Percentiles rank a stretch among this genome's conserved stretches.
phyloP scores from a whole-genome alignment of 2,329 filamentous ascomycete genomes.

The Trichoderma simmonsii region DNA sequence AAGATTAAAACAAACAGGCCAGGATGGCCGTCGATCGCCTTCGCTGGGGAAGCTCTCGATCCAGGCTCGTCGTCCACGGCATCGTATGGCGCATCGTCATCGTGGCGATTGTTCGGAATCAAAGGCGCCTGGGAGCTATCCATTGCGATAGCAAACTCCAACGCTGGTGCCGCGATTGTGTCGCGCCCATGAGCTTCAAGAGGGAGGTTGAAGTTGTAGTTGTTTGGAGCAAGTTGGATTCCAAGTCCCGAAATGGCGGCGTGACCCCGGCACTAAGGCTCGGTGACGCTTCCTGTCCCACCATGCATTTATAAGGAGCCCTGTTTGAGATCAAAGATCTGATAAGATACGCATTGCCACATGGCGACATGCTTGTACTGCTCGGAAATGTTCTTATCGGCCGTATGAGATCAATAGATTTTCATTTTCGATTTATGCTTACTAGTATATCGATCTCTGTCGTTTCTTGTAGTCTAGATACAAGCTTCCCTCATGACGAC shows the following conservation, averaged over 20 bases:
- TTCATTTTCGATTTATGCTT: background rate
- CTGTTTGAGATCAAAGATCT: background rate
- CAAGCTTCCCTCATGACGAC: background rate
- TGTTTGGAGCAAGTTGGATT: background rate
- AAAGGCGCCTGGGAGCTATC: slow-evolving; percentile 39
- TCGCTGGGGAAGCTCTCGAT: slow-evolving; percentile 27
- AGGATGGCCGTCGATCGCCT: slow-evolving; percentile 32
- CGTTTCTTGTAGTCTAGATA: background rate
- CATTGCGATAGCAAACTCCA: slow-evolving; percentile 26
- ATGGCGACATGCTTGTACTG: background rate
- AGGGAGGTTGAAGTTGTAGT: background rate
- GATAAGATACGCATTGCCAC: background rate
- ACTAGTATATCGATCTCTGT: background rate
- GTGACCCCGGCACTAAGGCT: slow-evolving; percentile 8
- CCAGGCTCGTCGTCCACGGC: slow-evolving; percentile 25
- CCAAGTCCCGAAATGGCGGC: slow-evolving; percentile 10
- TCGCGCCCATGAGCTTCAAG: background rate
- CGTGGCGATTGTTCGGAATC: slow-evolving; percentile 31
- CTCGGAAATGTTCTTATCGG: background rate
- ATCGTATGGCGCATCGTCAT: slow-evolving; percentile 34
- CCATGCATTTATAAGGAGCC: background rate
- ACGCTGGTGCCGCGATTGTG: background rate
- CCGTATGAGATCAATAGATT: background rate
- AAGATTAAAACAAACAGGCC: slow-evolving; percentile 58
- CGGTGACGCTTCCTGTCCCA: slow-evolving; percentile 12